Conservation (phyloP, 305 asterid genomes). For the Solanum hybrid region DNA sequence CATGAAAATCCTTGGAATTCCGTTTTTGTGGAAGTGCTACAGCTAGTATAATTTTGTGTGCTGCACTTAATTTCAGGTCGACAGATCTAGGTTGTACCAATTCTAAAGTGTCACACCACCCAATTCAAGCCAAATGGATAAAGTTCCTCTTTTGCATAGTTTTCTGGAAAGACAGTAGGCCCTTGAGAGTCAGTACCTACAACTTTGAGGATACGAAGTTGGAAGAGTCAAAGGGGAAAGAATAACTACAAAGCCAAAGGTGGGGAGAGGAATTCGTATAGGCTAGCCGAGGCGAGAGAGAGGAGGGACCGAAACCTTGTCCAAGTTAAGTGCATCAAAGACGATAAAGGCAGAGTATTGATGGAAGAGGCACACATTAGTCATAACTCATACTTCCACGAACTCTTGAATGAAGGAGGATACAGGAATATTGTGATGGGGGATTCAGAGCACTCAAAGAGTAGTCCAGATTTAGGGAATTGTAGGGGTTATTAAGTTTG, state of each 20-base stretch:
- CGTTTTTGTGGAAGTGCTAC: neutral
- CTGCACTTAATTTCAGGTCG: neutral
- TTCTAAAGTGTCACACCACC: neutral
- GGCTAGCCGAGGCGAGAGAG: neutral
- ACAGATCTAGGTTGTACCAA: neutral
- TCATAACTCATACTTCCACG: neutral
- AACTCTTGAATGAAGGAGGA: neutral
- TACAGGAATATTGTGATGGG: neutral
- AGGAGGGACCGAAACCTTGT: neutral
- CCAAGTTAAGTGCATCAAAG: neutral
- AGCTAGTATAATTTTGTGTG: neutral
- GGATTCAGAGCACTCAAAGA: neutral
- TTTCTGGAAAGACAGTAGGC: neutral
- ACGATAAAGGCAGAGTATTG: neutral
- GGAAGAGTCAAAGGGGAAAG: neutral
- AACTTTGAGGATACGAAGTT: neutral
- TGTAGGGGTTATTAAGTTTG: neutral
- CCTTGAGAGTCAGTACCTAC: neutral
- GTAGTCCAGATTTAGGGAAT: neutral
- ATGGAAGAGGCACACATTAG: neutral
- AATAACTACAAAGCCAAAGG: neutral
- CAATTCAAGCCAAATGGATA: neutral
- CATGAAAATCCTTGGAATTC: neutral
- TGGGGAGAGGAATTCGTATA: neutral
- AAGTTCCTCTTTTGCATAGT: neutral